Base-by-base conservation (phyloP, 257 asterid genomes). In the Paraleonurus japonicus region DNA sequence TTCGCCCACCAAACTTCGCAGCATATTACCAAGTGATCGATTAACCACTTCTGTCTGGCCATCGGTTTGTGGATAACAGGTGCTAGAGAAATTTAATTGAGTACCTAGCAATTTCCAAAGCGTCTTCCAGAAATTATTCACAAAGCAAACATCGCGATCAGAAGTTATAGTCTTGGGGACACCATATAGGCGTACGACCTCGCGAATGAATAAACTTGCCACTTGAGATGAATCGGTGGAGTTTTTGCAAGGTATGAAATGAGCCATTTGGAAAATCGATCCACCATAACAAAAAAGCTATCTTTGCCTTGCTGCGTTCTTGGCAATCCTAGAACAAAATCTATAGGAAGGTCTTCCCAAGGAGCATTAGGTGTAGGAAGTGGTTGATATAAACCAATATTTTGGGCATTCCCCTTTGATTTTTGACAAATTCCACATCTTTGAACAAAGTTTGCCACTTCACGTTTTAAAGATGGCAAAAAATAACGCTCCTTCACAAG, bases 281-380 rank as follows among this genome's bases (percentile, higher is more conserved):
- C 65, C 22, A 63, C 60, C 0, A 12, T n/a, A n/a, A n/a, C n/a
- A n/a, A n/a, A n/a, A n/a, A n/a, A n/a, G n/a, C n/a, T n/a, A n/a
- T n/a, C n/a, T n/a, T n/a, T n/a, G n/a, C n/a, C n/a, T n/a, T n/a
- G 24, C 2, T 35, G 60, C 1, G 72, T 33, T 50, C 58, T 32
- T 0, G 66, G 59, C 20, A 73, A 73, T 0, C 77, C 71, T 4
- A 63, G 28, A 16, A 73, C 12, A 4, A 73, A 73, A 7, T 73
- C 67, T 59, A 64, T 73, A 0, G 47, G 19, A 4, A 67, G 11
- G 11, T 58, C 43, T 11, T 43, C 27, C 79, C 69, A 67, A 1
- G 54, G 62, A 3, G 15, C 22, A 7, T 13, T 26, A 0, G 69
- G 69, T 19, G 24, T 39, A 11, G 55, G 33, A 12, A 75, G 61